These are phyloP conservation scores for Boletales sp. DNA, from an alignment of 768 basidiomycete species.

Conservation along the genomic window DNA sequence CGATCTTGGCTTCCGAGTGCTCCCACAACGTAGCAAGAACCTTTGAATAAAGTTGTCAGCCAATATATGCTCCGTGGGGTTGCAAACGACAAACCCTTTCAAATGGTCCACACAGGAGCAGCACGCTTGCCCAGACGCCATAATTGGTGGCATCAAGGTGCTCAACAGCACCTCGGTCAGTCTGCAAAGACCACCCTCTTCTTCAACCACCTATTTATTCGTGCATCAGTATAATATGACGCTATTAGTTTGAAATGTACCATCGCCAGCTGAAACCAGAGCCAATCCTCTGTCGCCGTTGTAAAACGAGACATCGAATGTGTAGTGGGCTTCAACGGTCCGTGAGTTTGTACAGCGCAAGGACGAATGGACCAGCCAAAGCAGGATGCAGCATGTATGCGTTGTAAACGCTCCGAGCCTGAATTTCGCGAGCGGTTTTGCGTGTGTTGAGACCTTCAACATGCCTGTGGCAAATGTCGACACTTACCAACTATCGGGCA, in stretches of 20 bases:
- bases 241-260: constrained; percentile 28
- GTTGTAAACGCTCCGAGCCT: constrained; percentile 79
- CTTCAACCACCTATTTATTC: constrained; percentile 58
- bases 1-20: constrained; percentile 81
- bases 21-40: constrained; percentile 90
- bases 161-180: constrained; percentile 72
- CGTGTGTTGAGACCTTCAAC: not conserved
- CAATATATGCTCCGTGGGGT: too few species aligned
- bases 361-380: constrained; percentile 91
- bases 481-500: constrained; percentile 72
- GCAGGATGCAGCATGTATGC: constrained; percentile 87
- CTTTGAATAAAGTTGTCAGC: constrained; percentile 36
- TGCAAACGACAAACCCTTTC: constrained; percentile 46
- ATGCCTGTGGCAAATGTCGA: not conserved
- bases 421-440: constrained; percentile 69
- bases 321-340: constrained; percentile 82
- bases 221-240: too few species aligned
- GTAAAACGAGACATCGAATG: constrained; percentile 83
- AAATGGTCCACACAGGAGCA: constrained; percentile 92
- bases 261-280: constrained; percentile 95
- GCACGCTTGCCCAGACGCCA: constrained; percentile 76
- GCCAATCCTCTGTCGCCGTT: constrained; percentile 93
- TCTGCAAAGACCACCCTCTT: constrained; percentile 70
- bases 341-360: constrained; percentile 93
- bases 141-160: constrained; percentile 70